A percentile compares a stretch with the other conserved stretches of the same genome.
Conservation (phyloP, 1,284 basidiomycete genomes). For the Ceratobasidium sp. region DNA sequence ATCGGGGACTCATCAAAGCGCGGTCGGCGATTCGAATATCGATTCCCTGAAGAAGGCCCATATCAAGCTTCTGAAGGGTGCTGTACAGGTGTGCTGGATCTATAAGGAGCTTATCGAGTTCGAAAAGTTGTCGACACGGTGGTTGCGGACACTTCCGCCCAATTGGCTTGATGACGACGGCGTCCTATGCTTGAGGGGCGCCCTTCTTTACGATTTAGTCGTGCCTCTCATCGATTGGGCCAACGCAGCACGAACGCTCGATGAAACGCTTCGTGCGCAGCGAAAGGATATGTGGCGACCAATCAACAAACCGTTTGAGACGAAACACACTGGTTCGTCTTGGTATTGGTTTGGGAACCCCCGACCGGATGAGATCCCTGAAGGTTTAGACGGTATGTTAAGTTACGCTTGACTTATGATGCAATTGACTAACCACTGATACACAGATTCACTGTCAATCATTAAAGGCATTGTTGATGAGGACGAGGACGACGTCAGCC, state of each 20-base stretch:
- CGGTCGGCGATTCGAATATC: background rate
- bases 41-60: background rate
- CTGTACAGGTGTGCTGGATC: background rate
- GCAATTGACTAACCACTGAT: too few relatives aligned
- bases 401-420: background rate
- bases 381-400: background rate
- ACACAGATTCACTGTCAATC: background rate
- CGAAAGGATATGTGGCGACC: background rate
- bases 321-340: background rate
- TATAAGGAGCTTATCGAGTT: background rate
- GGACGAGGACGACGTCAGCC: background rate
- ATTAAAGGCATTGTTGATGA: background rate
- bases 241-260: background rate
- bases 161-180: background rate
- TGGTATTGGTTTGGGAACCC: conserved; percentile 2
- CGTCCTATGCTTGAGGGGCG: background rate
- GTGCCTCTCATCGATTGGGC: conserved; percentile 8
- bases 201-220: background rate
- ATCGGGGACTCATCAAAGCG: background rate
- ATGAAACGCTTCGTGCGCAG: background rate
- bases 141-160: background rate
- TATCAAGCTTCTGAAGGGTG: background rate
- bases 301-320: background rate
- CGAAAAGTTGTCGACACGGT: background rate
- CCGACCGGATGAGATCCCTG: background rate